Base-by-base conservation (phyloP, 2,329 filamentous ascomycete species). In the Microcyclospora pomicola region DNA sequence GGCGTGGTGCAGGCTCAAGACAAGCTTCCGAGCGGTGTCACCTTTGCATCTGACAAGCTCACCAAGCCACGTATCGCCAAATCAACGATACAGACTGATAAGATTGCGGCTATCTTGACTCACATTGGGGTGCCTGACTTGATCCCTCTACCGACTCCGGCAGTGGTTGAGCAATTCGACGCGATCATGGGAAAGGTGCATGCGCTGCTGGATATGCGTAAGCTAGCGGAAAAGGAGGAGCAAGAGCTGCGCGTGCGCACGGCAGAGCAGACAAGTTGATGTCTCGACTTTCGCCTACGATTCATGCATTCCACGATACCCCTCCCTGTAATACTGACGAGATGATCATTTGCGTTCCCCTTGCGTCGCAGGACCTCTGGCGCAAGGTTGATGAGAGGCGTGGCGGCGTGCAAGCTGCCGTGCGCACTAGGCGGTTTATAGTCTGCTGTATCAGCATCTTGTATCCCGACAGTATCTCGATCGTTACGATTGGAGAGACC, bases 21-120 rank as follows among this genome's bases (percentile, higher is more conserved):
- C 39, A 82, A 88, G 19, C 71, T 95, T 30, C 77, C 80, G 2
- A 81, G 80, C 7, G 88, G 91, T 6, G 83, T 94, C 28, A 80
- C 83, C 11, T 96, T 96, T 70, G 82, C 88, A 10, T 85, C 85
- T 19, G 82, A 88, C 50, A 80, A 76, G 57, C 74, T 88, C 41
- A 78, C 80, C 49, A 86, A 86, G 59, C 73, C 84, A 15, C 80
- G 85, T 39, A 76, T 77, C 29, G 80, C 80, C 46, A 87, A 87
- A 63, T 80, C 74, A 12, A 75, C 79, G 38, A 74, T 81, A 43
- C 82, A 87, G 55, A 82, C 83, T 47, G 62, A 75, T 43, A 81
- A 82, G 45, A 86, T 91, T 45, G 75, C 70, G 11, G 79, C 80
- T 38, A 77, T 77, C 4, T 72, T 91, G 15, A 69, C 68, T 31